Evolutionary conservation across 768 basidiomycete species (phyloP), one percentile per base, ranked within the genome.

Genomic region (Tylopilus sp.): DNA sequence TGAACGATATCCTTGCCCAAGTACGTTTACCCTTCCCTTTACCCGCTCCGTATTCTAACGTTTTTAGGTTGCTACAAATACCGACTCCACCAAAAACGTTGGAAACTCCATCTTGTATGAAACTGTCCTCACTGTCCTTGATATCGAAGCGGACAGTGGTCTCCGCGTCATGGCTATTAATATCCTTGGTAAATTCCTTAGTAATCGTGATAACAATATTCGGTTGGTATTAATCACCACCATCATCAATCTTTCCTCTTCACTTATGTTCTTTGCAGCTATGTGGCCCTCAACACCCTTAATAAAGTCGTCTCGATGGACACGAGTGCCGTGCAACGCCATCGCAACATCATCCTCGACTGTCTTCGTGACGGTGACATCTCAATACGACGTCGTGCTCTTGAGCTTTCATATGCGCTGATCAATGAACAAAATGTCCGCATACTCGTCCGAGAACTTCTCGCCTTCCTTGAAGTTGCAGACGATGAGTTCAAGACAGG

Each of bases 151-250:
- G 11, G 97, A 99, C 66, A 88, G 83, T 38, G 93, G 94, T 18
- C 74, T 99, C 20, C 86, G 97, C 2, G 95, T 98, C 40, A 98
- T 99, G 97, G 97, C 97, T 0, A 99, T 99, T 70, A 99, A 99
- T 67, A 98, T 98, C 51, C 79, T 99, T 30, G 97, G 97, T 48
- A 98, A 98, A 71, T 98, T 98, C 74, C 74, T 99, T 66, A 87
- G 91, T 66, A 99, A 99, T 71, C 80, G 91, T 30, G 97, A 99
- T 66, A 99, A 99, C 72, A 99, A 98, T 65, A 98, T 99, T 60
- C 85, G 95, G n/a, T n/a, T n/a, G n/a, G 95, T 95, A 65, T 43
- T 78, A 68, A 43, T 50, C n/a, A 47, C 42, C 28, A 18, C 25
- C 20, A 44, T 31, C 18, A 36, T 38, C 20, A 20, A 28, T n/a